Evolutionary conservation across 2,329 filamentous ascomycete species (phyloP).

Genomic region (Cladobotryum mycophilum): DNA sequence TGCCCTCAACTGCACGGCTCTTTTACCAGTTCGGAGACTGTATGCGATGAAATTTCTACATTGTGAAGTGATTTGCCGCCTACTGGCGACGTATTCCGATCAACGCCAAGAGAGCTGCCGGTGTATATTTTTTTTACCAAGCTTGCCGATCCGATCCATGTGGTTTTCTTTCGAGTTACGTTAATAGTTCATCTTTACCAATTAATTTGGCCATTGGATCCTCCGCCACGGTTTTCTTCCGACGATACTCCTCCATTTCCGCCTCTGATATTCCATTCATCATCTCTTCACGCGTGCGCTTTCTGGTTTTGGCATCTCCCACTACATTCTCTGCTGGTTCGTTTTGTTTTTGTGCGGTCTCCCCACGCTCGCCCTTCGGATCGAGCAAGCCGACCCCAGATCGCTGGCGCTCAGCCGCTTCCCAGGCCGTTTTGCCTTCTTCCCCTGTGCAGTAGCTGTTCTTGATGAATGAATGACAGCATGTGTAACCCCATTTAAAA

Average conservation of each 20-base stretch:
- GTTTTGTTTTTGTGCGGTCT: constrained; percentile 18
- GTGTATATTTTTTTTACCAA: no score
- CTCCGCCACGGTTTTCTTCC: constrained; percentile 64
- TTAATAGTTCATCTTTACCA: constrained; percentile 62
- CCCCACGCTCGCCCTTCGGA: constrained; percentile 21
- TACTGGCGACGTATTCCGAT: no score
- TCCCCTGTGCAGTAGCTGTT: constrained; percentile 98
- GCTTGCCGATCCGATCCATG: no score
- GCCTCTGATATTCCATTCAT: constrained; percentile 71
- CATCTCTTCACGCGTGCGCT: constrained; percentile 74
- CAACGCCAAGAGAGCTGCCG: no score
- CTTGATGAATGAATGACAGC: constrained; percentile 88
- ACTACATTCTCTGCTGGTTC: constrained; percentile 26
- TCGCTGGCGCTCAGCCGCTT: constrained; percentile 63
- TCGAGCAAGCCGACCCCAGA: constrained; percentile 38
- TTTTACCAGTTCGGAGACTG: no score
- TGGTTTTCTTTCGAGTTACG: constrained; percentile 20
- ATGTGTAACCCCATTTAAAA: constrained; percentile 93
- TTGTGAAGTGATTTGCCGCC: no score
- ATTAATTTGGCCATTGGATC: constrained; percentile 85
- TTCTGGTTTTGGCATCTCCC: constrained; percentile 43
- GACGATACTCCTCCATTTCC: constrained; percentile 79
- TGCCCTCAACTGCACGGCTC: background rate
- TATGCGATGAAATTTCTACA: no score
- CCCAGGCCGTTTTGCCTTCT: constrained; percentile 73